Evolutionary conservation across 2,329 filamentous ascomycete genomes (phyloP).

Genomic region (Penicillium frequentans): DNA sequence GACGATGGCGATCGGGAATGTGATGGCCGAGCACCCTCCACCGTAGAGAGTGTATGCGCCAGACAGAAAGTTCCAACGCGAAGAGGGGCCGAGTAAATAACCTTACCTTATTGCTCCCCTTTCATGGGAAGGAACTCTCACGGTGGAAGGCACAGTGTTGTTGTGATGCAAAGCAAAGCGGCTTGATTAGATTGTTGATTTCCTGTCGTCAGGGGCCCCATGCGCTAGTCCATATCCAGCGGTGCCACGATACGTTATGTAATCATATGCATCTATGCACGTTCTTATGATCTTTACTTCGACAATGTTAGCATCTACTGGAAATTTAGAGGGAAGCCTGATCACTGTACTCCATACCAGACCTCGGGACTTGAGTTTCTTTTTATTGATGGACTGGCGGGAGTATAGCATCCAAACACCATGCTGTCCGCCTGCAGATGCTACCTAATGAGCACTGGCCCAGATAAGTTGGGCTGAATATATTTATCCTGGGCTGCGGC

Average conservation of each 20-base stretch:
- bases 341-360: too few species aligned
- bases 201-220: slow-evolving; percentile 25
- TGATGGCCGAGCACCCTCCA: slow-evolving; percentile 18
- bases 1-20: slow-evolving; percentile 30
- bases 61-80: background rate
- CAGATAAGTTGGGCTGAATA: too few species aligned
- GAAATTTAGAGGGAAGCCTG: too few species aligned
- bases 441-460: too few species aligned
- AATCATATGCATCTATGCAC: background rate
- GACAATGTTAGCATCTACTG: background rate
- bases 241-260: background rate
- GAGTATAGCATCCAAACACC: too few species aligned
- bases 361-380: too few species aligned
- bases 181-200: slow-evolving; percentile 26
- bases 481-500: too few species aligned
- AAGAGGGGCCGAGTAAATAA: slow-evolving; percentile 2
- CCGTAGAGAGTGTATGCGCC: slow-evolving; percentile 13
- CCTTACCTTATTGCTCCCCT: slow-evolving; percentile 12
- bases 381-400: too few species aligned
- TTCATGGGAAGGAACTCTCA: slow-evolving; percentile 6
- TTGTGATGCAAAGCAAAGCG: slow-evolving; percentile 8
- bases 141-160: slow-evolving; percentile 19
- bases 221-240: background rate
- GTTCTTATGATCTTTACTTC: background rate
- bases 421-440: too few species aligned